A percentile compares a stretch with the other conserved stretches of the same genome.
Evolutionary conservation across 208 protist genomes (phyloP).

Genomic region (Naegleria fowleri): DNA sequence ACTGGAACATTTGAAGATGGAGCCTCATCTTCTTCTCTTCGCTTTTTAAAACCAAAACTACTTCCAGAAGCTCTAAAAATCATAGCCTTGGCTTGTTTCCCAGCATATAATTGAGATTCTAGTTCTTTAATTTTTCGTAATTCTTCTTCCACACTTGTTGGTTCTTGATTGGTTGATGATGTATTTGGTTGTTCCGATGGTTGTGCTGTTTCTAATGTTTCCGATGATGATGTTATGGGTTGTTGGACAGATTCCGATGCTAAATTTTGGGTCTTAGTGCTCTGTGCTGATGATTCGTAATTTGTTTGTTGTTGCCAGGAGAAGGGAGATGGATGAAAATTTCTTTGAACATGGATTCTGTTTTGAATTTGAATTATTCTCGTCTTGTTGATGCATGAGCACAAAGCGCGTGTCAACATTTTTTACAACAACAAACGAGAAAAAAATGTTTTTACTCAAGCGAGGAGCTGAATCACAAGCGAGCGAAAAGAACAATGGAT

Average conservation of each 20-base stretch:
- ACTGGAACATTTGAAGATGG: background rate
- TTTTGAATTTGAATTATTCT: no score
- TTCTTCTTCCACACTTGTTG: background rate
- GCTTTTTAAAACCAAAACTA: background rate
- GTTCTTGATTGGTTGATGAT: background rate
- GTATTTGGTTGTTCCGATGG: background rate
- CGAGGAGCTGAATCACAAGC: background rate
- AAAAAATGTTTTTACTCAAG: background rate
- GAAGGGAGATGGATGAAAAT: no score
- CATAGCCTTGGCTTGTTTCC: background rate
- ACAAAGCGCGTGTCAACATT: background rate
- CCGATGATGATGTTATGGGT: background rate
- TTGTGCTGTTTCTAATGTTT: background rate
- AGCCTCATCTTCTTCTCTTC: background rate
- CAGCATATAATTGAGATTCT: background rate
- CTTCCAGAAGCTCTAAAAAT: background rate
- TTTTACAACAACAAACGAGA: background rate
- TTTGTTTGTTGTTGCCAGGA: no score
- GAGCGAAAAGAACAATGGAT: no score
- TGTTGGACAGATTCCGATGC: no score
- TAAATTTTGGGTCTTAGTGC: no score
- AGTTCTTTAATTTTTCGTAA: background rate
- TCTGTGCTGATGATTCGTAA: no score
- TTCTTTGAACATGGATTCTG: no score
- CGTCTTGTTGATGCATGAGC: no score